Base-by-base conservation (phyloP, 1,284 basidiomycete genomes). In the Takashimella tepidaria region DNA sequence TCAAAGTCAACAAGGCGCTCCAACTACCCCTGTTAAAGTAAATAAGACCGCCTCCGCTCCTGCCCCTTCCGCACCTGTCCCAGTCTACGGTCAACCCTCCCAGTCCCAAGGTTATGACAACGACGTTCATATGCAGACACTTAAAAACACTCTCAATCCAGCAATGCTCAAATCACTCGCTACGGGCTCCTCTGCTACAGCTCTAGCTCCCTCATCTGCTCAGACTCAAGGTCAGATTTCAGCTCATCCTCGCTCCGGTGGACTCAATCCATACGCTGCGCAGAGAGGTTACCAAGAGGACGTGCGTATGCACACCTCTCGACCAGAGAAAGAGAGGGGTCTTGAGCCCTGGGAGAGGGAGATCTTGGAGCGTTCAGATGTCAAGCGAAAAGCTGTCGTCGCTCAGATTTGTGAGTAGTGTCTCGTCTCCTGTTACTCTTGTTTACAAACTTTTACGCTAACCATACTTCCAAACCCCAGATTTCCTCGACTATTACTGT, bases 401-500 rank as follows among this genome's bases (percentile, higher is more conserved):
- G 92, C 92, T 22, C 93, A 97, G 69, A 83, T 97, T 44, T 97
- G 92, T 93, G 69, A 70, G 78, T 70, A n/a, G n/a, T 19, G 41
- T 45, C 25, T 45, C 43, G n/a, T 37, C 26, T 44, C 11, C 11
- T 11, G 37, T 19, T 40, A 11, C 11, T 40, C 37, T 19, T 19
- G 37, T 19, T 40, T 40, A 19, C 11, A 40, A 40, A 11, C 37
- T 11, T 16, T 37, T 16, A 37, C 16, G 31, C 47, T 56, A 41
- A 51, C 56, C n/a, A 12, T 49, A 44, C 10, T 16, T 37, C 10
- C 51, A 25, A 22, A 5, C 45, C 41, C 54, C 60, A 92, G 90
- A 91, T 77, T 95, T 93, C 76, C 81, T 93, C 27, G 91, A 95
- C 73, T 95, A 93, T 69, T 93, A 95, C 77, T 95, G 71, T 76